phyloP scores from a whole-genome alignment of 2,329 filamentous ascomycete species.

The Nothomitra cinnamomea region DNA sequence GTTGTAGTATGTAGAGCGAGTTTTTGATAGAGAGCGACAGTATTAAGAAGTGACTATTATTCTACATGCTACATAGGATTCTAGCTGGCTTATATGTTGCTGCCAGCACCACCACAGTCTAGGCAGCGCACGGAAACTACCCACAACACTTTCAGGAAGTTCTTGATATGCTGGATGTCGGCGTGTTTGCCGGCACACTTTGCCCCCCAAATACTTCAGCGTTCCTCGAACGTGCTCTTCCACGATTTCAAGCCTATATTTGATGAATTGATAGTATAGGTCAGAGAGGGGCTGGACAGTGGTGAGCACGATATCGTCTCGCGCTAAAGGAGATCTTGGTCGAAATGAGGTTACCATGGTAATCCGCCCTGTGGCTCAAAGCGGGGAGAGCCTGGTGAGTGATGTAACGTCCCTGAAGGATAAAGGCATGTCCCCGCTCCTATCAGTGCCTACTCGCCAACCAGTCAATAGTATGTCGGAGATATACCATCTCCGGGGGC shows the following conservation, averaged over 20 bases:
- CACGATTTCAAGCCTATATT: conserved; percentile 46
- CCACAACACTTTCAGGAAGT: no score
- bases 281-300: conserved; percentile 42
- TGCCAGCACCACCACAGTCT: no score
- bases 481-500: conserved; percentile 39
- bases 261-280: conserved; percentile 42
- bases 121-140: no score
- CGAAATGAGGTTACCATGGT: conserved; percentile 50
- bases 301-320: conserved; percentile 41
- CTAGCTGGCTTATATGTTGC: no score
- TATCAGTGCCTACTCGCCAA: conserved; percentile 9
- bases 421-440: conserved; percentile 36
- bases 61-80: no score
- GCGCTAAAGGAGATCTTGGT: conserved; percentile 34
- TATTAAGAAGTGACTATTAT: no score
- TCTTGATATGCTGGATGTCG: neutral
- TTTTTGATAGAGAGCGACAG: no score
- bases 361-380: conserved; percentile 43
- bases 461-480: conserved; percentile 6
- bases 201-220: conserved; percentile 26
- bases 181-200: neutral
- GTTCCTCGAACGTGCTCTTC: conserved; percentile 36
- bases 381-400: conserved; percentile 45
- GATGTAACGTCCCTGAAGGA: conserved; percentile 50
- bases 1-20: no score